These are phyloP conservation scores for Suillus bovinus DNA, from an alignment of 768 basidiomycete genomes.

Conservation along the genomic window DNA sequence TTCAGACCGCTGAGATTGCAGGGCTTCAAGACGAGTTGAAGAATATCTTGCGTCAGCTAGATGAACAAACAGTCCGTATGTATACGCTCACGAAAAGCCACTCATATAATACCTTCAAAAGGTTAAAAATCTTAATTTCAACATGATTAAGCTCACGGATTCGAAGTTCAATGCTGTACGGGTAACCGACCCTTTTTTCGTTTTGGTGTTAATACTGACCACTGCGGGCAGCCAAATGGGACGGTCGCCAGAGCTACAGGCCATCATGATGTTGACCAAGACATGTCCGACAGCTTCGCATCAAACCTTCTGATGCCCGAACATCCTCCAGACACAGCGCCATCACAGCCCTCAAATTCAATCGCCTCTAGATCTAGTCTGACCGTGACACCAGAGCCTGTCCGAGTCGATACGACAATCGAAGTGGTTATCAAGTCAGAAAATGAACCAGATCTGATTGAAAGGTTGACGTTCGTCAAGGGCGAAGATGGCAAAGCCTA, in stretches of 20 bases:
- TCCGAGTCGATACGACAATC: not conserved
- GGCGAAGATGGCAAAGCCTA: constrained; percentile 13
- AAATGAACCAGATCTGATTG: constrained; percentile 1
- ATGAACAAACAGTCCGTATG: constrained; percentile 7
- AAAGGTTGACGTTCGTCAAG: constrained; percentile 6
- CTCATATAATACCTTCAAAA: not conserved
- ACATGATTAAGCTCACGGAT: not conserved
- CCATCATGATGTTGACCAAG: not conserved
- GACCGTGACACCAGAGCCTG: not conserved
- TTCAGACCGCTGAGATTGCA: constrained; percentile 6
- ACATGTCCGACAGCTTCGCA: not conserved
- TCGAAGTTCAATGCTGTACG: not conserved
- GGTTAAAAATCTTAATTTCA: not conserved
- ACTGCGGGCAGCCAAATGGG: not conserved
- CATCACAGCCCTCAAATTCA: not conserved
- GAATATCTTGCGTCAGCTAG: not conserved
- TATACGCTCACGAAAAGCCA: not conserved
- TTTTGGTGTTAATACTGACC: not conserved
- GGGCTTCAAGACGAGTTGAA: constrained; percentile 9
- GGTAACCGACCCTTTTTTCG: not conserved
- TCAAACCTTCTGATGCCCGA: not conserved
- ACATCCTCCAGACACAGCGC: not conserved
- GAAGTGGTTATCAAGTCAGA: constrained; percentile 13
- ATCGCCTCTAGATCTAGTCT: too few species aligned
- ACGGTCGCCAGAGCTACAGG: not conserved